These are phyloP conservation scores for Adansonia rubrostipa DNA, from an alignment of 441 rosid species.

Conservation along the genomic window DNA sequence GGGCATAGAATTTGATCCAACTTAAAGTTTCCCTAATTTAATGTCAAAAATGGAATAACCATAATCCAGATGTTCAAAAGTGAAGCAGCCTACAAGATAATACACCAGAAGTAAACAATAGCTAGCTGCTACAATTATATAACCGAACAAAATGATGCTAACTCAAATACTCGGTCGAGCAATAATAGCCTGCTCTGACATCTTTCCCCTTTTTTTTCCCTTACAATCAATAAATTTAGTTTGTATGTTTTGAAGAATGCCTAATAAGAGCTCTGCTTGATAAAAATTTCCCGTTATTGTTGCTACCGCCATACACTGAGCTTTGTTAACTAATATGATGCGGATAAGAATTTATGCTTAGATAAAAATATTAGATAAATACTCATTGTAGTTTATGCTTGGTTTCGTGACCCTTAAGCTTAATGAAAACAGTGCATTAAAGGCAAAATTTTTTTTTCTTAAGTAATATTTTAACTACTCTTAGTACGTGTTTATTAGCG, in stretches of 20 bases:
- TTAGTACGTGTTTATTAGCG: too few species aligned
- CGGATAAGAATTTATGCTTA: neutral
- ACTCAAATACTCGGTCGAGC: slow-evolving; percentile 23
- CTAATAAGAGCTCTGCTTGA: slow-evolving; percentile 32
- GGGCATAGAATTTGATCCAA: neutral
- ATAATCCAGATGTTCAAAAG: slow-evolving; percentile 1
- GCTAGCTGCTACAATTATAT: slow-evolving; percentile 35
- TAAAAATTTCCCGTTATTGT: slow-evolving; percentile 22
- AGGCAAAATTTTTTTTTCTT: too few species aligned
- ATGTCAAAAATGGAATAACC: neutral
- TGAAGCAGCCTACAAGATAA: slow-evolving; percentile 8
- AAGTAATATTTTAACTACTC: too few species aligned
- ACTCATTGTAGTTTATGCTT: too few species aligned
- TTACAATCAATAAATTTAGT: slow-evolving; percentile 14
- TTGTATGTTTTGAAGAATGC: slow-evolving; percentile 29
- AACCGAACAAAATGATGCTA: slow-evolving; percentile 27
- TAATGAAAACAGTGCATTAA: too few species aligned
- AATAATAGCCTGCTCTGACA: slow-evolving; percentile 23
- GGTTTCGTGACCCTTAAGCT: too few species aligned
- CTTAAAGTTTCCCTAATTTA: neutral
- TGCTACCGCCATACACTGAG: slow-evolving; percentile 23
- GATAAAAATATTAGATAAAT: too few species aligned
- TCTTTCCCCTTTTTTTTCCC: neutral
- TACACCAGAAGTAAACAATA: slow-evolving; percentile 9
- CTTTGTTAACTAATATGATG: slow-evolving; percentile 28